Percentiles rank a stretch among this genome's conserved stretches.
Conservation (phyloP, 2,329 filamentous ascomycete genomes). For the Penicillium freii region DNA sequence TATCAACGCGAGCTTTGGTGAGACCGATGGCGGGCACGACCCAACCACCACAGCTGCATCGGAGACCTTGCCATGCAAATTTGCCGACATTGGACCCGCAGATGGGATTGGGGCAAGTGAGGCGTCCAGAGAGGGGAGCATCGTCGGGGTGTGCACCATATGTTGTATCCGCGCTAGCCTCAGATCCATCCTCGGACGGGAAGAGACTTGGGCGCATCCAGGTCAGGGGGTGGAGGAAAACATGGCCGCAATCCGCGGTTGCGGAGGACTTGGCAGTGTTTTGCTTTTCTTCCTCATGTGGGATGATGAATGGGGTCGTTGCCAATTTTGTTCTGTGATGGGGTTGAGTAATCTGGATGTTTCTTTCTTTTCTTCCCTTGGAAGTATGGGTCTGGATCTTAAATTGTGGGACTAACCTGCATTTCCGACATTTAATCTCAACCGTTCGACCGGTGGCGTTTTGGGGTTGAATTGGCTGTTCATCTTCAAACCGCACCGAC, state of each 20-base stretch:
- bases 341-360: constrained; percentile 4
- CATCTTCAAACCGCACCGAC: constrained; percentile 70
- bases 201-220: constrained; percentile 89
- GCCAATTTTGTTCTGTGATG: constrained; percentile 56
- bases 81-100: constrained; percentile 84
- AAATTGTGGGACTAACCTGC: constrained; percentile 57
- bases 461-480: constrained; percentile 40
- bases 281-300: constrained; percentile 52
- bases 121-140: constrained; percentile 76
- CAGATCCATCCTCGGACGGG: constrained; percentile 24
- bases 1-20: constrained; percentile 77
- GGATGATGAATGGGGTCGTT: constrained; percentile 65
- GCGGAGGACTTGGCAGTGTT: constrained; percentile 23
- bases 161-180: constrained; percentile 11
- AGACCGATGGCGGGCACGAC: constrained; percentile 86
- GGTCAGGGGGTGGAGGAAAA: constrained; percentile 86
- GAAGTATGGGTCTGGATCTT: background rate
- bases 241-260: constrained; percentile 66
- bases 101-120: constrained; percentile 75
- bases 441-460: constrained; percentile 26
- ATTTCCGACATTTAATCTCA: constrained; percentile 89
- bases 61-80: constrained; percentile 94
- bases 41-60: constrained; percentile 88
- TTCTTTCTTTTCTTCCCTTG: background rate
- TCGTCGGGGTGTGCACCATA: constrained; percentile 52